phyloP scores from a whole-genome alignment of 805 yeast species.

The Candida nanaspora region DNA sequence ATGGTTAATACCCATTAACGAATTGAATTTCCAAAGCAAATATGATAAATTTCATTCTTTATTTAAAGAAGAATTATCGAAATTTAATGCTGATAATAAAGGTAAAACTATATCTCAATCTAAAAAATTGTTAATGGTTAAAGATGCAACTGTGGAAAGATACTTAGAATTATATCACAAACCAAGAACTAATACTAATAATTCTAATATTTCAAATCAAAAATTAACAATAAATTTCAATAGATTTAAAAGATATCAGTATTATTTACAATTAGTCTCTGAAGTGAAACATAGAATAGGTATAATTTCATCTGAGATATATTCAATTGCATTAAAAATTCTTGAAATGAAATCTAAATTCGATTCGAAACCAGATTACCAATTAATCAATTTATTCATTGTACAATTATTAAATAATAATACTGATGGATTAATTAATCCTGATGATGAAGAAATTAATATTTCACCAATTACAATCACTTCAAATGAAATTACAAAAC shows the following conservation, averaged over 20 bases:
- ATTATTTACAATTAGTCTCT: constrained; percentile 57
- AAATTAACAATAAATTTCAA: constrained; percentile 57
- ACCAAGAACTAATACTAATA: background rate
- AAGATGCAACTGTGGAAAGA: constrained; percentile 39
- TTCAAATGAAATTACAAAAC: background rate
- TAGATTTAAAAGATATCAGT: constrained; percentile 58
- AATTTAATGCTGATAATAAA: constrained; percentile 21
- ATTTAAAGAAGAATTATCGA: constrained; percentile 30
- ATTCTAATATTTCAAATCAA: constrained; percentile 12
- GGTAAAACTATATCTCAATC: constrained; percentile 39
- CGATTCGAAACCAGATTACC: background rate
- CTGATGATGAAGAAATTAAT: background rate
- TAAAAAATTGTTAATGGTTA: constrained; percentile 54
- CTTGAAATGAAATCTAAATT: constrained; percentile 37
- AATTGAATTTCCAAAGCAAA: constrained; percentile 21
- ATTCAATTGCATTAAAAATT: constrained; percentile 44
- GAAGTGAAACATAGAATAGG: constrained; percentile 69
- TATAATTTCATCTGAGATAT: constrained; percentile 54
- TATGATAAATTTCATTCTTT: constrained; percentile 26
- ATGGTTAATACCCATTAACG: constrained; percentile 42
- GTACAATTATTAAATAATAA: constrained; percentile 2
- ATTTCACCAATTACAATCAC: background rate
- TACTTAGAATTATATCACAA: constrained; percentile 7
- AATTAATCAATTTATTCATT: background rate
- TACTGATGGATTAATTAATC: background rate